Evolutionary conservation across 108 stramenopile genomes (phyloP).

Genomic region (Cylindrotheca fusiformis): DNA sequence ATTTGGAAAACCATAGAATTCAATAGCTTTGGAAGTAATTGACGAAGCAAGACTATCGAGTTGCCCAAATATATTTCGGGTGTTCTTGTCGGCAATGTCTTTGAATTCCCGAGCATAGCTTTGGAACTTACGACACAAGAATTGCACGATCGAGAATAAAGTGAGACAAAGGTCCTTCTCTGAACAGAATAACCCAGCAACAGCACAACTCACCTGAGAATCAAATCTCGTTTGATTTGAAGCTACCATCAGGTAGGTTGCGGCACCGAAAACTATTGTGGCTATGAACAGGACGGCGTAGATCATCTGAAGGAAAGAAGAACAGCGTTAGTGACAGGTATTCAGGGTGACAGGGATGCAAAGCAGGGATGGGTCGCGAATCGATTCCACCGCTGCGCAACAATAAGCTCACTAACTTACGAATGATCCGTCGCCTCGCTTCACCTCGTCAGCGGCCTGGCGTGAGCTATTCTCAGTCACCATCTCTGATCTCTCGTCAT

Average conservation of each 20-base stretch:
- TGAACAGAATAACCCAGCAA: too few relatives aligned
- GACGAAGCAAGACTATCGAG: constrained; percentile 13
- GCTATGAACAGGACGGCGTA: not conserved
- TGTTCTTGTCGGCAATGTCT: constrained; percentile 25
- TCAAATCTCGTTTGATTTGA: not conserved
- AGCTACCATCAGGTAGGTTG: not conserved
- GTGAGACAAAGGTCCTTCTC: too few relatives aligned
- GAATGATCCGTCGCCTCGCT: too few relatives aligned
- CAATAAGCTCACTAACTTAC: too few relatives aligned
- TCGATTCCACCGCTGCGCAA: too few relatives aligned
- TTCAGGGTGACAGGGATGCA: too few relatives aligned
- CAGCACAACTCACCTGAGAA: not conserved
- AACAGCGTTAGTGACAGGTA: too few relatives aligned
- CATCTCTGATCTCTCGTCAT: too few relatives aligned
- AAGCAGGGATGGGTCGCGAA: too few relatives aligned
- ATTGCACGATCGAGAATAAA: too few relatives aligned
- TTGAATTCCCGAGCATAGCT: constrained; percentile 12
- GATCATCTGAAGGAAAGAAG: not conserved
- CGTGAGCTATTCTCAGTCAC: too few relatives aligned
- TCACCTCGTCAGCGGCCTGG: too few relatives aligned
- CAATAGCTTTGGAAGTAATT: constrained; percentile 6
- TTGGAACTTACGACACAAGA: constrained; percentile 9
- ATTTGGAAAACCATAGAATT: constrained; percentile 7
- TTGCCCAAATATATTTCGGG: constrained; percentile 17
- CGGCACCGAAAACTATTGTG: not conserved